Base-by-base conservation (phyloP, 1,139 yeast species). In the Blastobotrys capitulatus region DNA sequence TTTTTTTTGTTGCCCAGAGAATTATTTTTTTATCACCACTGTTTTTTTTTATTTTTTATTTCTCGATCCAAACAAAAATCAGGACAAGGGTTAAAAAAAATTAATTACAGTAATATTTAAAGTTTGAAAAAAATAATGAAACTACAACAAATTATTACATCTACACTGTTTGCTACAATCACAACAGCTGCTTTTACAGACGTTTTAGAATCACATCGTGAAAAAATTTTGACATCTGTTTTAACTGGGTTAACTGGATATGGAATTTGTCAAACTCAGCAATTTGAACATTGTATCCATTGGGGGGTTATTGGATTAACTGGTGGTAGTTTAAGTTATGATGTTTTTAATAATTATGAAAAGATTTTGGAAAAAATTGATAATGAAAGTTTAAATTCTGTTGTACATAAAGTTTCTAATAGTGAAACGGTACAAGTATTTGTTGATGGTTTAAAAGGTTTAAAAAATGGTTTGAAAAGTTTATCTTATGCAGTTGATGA, bases 281-380 rank as follows among this genome's bases (percentile, higher is more conserved):
- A 29, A 9, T 13, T 12, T 36, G 27, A 13, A 19, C 32, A 44
- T 25, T 44, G 48, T 22, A 29, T 19, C 3, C 48, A 44, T 20
- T 15, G 22, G 16, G 43, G 37, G 7, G 27, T 44, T 20, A 38
- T 44, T 22, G 43, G 48, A 13, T 43, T 43, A n/a, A 29, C 43
- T 7, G 48, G 48, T 12, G 32, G 38, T 3, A n/a, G 19, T n/a
- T 6, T 44, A n/a, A n/a, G 16, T n/a, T 38, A 25, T 25, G 48
- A 44, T 19, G 13, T 25, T 18, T 13, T 26, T 4, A 25, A 18
- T 18, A 26, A 39, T 9, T 13, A 34, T 5, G 25, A 39, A 2
- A 6, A 8, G 6, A 18, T 39, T 15, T 16, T 12, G 2, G 20
- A 22, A 13, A 39, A 39, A 13, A 2, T 39, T n/a, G 10, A 12